Conservation (phyloP, 306 rosid genomes). For the Rosa chinensis region DNA sequence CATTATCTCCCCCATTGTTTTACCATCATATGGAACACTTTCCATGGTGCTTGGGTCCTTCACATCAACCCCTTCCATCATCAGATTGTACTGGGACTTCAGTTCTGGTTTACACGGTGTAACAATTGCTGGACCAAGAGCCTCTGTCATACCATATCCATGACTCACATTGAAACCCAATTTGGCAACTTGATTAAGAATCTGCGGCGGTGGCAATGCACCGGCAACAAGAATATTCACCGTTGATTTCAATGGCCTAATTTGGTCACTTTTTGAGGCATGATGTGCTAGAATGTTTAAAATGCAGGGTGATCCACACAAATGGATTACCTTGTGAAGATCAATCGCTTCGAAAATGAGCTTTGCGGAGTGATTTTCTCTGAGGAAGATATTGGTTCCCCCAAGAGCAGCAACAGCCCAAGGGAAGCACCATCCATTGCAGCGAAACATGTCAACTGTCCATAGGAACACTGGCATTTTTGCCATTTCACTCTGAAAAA, state of each 20-base stretch:
- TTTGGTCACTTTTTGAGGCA: conserved; percentile 16
- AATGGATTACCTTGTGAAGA: conserved; percentile 59
- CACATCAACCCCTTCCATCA: conserved; percentile 61
- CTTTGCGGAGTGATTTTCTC: conserved; percentile 39
- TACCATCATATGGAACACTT: conserved; percentile 60
- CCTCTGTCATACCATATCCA: conserved; percentile 96
- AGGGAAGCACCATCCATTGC: conserved; percentile 86
- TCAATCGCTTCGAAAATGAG: conserved; percentile 50
- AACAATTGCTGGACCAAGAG: conserved; percentile 59
- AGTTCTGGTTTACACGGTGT: conserved; percentile 45
- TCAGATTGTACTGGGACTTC: conserved; percentile 22
- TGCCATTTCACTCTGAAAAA: conserved; percentile 42
- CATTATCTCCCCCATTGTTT: conserved; percentile 79
- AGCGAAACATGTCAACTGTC: conserved; percentile 96
- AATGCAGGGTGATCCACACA: conserved; percentile 71
- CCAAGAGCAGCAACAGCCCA: conserved; percentile 81
- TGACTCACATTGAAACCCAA: conserved; percentile 65
- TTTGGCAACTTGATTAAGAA: conserved; percentile 40
- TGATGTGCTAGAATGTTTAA: conserved; percentile 49
- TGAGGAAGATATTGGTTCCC: conserved; percentile 70
- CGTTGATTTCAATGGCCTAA: conserved; percentile 29
- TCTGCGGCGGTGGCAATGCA: conserved; percentile 48
- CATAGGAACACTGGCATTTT: conserved; percentile 61
- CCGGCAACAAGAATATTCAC: conserved; percentile 75
- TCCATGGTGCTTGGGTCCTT: conserved; percentile 61